Percentiles rank a stretch among this genome's conserved stretches.
Evolutionary conservation across 225 moss, liverwort and hornwort genomes (phyloP).

Genomic region (Climacium dendroides): DNA sequence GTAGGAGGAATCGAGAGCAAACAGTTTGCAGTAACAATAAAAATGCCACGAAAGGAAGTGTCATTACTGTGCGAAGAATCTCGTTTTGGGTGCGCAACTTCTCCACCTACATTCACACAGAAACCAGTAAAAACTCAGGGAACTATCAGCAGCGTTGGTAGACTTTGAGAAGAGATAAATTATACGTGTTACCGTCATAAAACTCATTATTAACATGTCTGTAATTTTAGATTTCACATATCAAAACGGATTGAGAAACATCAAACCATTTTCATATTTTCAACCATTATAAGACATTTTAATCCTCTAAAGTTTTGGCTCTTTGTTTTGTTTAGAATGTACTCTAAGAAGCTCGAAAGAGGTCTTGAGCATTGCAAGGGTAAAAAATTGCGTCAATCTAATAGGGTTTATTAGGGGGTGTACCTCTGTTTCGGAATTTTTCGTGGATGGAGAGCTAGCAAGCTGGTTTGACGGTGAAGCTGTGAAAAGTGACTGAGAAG

Average conservation of each 20-base stretch:
- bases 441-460: not conserved
- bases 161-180: not conserved
- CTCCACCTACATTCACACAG: conserved; percentile 19
- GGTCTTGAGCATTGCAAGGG: not conserved
- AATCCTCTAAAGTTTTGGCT: not conserved
- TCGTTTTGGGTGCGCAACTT: conserved; percentile 31
- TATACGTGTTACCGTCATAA: not conserved
- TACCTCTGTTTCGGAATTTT: conserved; percentile 36
- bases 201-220: not conserved
- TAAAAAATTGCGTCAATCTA: not conserved
- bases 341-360: not conserved
- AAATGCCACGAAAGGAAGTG: not conserved
- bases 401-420: not conserved
- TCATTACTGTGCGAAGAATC: conserved; percentile 37
- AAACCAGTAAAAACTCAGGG: not conserved
- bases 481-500: not conserved
- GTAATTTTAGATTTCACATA: not conserved
- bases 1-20: not conserved
- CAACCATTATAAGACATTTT: too few species aligned
- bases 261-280: too few species aligned
- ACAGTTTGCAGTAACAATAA: not conserved
- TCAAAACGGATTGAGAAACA: not conserved
- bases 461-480: conserved; percentile 9
- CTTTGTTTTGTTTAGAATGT: too few species aligned
- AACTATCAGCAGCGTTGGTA: not conserved